Percentiles rank a stretch among this genome's conserved stretches.
Evolutionary conservation across 2,329 filamentous ascomycete genomes (phyloP).

Genomic region (Cercospora sp.): DNA sequence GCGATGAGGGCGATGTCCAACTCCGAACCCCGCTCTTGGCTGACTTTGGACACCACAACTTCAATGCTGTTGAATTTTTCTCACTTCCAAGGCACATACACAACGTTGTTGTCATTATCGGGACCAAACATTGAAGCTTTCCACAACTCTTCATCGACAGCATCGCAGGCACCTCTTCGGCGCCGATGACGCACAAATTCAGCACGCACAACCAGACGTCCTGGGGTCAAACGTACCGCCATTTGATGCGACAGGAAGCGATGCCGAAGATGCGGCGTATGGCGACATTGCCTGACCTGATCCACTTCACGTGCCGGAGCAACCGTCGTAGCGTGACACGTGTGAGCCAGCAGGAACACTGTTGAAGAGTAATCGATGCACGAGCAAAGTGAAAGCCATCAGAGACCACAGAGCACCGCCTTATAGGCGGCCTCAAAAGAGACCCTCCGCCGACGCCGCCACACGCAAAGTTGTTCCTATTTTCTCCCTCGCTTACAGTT

Average conservation of each 20-base stretch:
- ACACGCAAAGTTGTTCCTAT: neutral
- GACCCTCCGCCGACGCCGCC: neutral
- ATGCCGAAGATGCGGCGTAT: neutral
- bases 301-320: neutral
- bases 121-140: neutral
- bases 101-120: neutral
- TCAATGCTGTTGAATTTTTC: neutral
- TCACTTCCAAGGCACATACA: neutral
- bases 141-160: neutral
- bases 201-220: neutral
- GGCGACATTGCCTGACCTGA: neutral
- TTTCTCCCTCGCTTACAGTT: neutral
- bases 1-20: neutral
- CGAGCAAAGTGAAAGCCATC: neutral
- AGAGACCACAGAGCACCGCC: neutral
- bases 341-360: neutral
- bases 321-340: neutral
- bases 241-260: neutral
- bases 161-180: neutral
- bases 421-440: neutral
- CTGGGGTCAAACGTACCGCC: neutral
- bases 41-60: neutral
- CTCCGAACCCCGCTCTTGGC: neutral
- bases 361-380: neutral
- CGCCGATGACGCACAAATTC: neutral